Base-by-base conservation (phyloP, 1,284 basidiomycete genomes). In the Fistulina hepatica region DNA sequence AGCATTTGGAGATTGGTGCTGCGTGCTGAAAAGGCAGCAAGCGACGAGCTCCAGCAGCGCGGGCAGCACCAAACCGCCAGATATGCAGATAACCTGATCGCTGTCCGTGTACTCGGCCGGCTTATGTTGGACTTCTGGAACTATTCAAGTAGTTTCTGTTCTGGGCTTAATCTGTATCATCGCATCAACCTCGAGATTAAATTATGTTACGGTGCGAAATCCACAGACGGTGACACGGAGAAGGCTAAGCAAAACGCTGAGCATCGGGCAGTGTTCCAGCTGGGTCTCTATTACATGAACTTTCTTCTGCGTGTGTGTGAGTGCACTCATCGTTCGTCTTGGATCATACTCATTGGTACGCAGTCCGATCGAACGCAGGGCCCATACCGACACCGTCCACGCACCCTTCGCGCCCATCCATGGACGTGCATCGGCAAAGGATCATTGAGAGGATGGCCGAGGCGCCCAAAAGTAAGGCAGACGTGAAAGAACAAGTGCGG, bases 81-180 rank as follows among this genome's bases (percentile, higher is more conserved):
- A n/a, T n/a, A n/a, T n/a, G n/a, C n/a, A n/a, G 43, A 49, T 32
- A 20, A 10, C 8, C 40, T 51, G 32, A 42, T 51, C 32, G 49
- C 44, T 20, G 34, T 44, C 12, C 47, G 47, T 23, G 34, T 48
- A 20, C 21, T 50, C 21, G 48, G 48, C 15, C 48, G 47, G 36
- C 39, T 48, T 16, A 16, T 50, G 10, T 36, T 25, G 26, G 48
- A 50, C 34, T 33, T 47, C 10, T 44, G 43, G 41, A 22, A 37
- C 21, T 42, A 44, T 31, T n/a, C n/a, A n/a, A 20, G 30, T 9
- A 21, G 21, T 11, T 30, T 38, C 26, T 40, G 37, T 15, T 40
- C 48, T 32, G 47, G 47, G 8, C 17, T 33, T 17, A 40, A 27
- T 28, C 46, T 46, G 17, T 48, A 44, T 31, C n/a, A 45, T 10